Evolutionary conservation across 192 early-diverging fungal genomes (phyloP), one percentile per base, ranked within the genome.

Genomic region (Diversispora epigaea): DNA sequence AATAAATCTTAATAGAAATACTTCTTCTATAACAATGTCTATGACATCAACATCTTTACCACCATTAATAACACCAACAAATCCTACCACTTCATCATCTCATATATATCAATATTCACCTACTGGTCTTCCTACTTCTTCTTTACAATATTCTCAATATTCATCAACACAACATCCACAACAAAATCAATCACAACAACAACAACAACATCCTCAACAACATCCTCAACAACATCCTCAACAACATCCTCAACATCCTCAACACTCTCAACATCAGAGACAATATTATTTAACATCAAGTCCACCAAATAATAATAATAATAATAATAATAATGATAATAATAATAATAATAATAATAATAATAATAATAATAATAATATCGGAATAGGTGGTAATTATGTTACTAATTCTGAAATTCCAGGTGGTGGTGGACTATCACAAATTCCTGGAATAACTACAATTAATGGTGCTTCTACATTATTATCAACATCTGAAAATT

Each of bases 221-320:
- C 56, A 44, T 44, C 32, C 25, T 32, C 50, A 55, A 21, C 70
- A 55, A 45, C 55, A 71, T 21, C 9, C 14, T 21, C n/a, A n/a
- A n/a, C 56, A 73, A 19, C 56, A 58, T 19, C 45, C 71, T 39
- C 32, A 41, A 7, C 55, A 58, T 2, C 21, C 14, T 21, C 56
- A 73, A 19, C 56, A 58, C 19, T 60, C 71, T 39, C 32, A 41
- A 7, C 55, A 58, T 2, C 21, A 17, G 15, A 49, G 67, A 12
- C 46, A 52, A 43, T 69, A 69, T 12, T 71, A 71, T 71, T 56
- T 45, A 41, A 8, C 68, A 39, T 70, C 69, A 41, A 71, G 40
- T 41, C 17, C 69, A 21, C 69, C 69, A 1, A 39, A 45, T 25
- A 69, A 32, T 21, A 54, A 49, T 49, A 49, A 11, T 2, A 11